Evolutionary conservation across 306 rosid genomes (phyloP).

Genomic region (Lathyrus aphaca): DNA sequence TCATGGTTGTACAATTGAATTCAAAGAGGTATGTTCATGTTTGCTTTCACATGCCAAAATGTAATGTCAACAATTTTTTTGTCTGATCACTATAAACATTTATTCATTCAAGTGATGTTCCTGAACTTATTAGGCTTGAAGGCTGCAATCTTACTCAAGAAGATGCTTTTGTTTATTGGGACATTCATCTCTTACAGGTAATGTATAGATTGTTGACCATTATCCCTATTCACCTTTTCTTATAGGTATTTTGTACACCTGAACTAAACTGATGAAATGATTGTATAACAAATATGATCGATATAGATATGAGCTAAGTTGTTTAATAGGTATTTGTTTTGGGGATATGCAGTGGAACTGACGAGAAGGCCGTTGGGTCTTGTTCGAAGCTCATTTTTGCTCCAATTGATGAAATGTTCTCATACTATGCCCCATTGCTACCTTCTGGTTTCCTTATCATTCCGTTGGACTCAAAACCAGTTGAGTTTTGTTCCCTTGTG

Average conservation of each 20-base stretch:
- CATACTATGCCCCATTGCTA: constrained; percentile 83
- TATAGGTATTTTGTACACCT: no score
- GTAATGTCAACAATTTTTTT: constrained; percentile 7
- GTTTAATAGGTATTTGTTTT: constrained; percentile 8
- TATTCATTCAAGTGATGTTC: constrained; percentile 32
- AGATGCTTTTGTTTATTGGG: constrained; percentile 81
- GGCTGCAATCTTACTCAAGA: constrained; percentile 87
- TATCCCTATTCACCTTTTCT: background rate
- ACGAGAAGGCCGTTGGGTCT: constrained; percentile 87
- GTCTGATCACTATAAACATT: background rate
- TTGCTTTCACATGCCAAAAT: constrained; percentile 12
- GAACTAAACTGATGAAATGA: no score
- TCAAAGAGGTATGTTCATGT: constrained; percentile 69
- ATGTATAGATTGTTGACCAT: background rate
- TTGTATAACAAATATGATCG: background rate
- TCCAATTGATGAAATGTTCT: constrained; percentile 95
- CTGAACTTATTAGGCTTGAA: constrained; percentile 92
- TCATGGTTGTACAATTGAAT: constrained; percentile 91
- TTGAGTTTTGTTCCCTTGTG: constrained; percentile 53
- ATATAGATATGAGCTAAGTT: background rate
- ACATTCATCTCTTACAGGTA: constrained; percentile 96
- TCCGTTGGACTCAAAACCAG: constrained; percentile 90
- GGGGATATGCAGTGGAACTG: constrained; percentile 91
- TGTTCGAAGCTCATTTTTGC: constrained; percentile 96
- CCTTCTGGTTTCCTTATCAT: constrained; percentile 97